Conservation (phyloP, 495 filamentous ascomycete species). For the Bathelium albidoporum region DNA sequence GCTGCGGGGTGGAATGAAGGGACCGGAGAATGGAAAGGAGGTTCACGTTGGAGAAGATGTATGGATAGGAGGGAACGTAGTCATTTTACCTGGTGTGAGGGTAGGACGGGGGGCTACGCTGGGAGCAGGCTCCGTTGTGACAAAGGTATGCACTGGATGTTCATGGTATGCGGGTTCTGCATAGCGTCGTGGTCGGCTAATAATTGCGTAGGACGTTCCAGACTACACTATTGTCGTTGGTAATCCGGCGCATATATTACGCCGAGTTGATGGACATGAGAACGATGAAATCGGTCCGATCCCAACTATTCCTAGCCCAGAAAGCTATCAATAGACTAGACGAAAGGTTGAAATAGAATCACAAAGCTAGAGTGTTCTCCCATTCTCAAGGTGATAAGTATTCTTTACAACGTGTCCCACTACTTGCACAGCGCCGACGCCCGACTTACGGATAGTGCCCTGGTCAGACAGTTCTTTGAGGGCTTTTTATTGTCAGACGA, state of each 20-base stretch:
- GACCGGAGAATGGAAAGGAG: conserved; percentile 65
- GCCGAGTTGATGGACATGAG: conserved; percentile 5
- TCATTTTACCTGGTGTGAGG: conserved; percentile 65
- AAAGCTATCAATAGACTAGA: neutral
- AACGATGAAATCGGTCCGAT: neutral
- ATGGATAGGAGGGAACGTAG: conserved; percentile 76
- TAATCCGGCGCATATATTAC: conserved; percentile 29
- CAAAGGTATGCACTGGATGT: conserved; percentile 53
- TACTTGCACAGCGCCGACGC: no score
- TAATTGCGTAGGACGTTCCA: conserved; percentile 20
- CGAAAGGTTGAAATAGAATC: no score
- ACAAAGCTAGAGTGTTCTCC: no score
- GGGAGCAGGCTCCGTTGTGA: conserved; percentile 84
- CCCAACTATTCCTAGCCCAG: neutral
- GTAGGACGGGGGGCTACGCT: conserved; percentile 68
- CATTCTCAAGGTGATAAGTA: no score
- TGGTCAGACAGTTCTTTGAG: no score
- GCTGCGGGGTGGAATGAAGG: conserved; percentile 59
- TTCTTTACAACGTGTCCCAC: no score
- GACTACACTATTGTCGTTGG: conserved; percentile 29
- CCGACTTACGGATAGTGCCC: no score
- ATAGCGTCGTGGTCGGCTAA: no score
- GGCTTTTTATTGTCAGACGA: no score
- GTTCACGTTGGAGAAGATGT: conserved; percentile 79
- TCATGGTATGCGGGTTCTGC: neutral